Evolutionary conservation across 306 rosid genomes (phyloP), one percentile per base, ranked within the genome.

Genomic region (Gastrolobium villosum): DNA sequence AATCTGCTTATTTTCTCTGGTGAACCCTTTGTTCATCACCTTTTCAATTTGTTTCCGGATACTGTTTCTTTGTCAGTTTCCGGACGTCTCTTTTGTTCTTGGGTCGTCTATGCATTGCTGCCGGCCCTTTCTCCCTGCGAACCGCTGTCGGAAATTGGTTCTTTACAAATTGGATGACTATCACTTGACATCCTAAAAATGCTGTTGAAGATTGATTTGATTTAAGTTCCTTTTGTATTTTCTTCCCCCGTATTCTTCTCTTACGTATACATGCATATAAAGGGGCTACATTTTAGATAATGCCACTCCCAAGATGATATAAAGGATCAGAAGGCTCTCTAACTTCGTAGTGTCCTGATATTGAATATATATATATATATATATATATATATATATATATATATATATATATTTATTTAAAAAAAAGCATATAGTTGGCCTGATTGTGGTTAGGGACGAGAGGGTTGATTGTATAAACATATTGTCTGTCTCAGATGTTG

Each of bases 181-280:
- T 61, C 48, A 60, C 10, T 52, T 76, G 70, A 54, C 52, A 57
- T 52, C 66, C 45, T 45, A 34, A 43, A 70, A 52, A 45, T 75
- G 32, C 7, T 15, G 20, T 13, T 37, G 45, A 74, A 30, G 37
- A 39, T 48, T 67, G 43, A 67, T 53, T 41, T 65, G n/a, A 28
- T 57, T 65, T 2, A 5, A 55, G 34, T 65, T 15, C 65, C 41
- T 74, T 46, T 45, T 74, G 54, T 56, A 11, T 77, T 35, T 14
- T 31, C 7, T 76, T 40, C 44, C 34, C 15, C 28, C 4, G 7
- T 15, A 35, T 32, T 61, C 28, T 64, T 56, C 20, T 73, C 44
- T 53, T 36, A 4, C 26, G 43, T 40, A 26, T 40, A 64, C 43
- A n/a, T 80, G 68, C 37, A 50, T 71, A 32, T 59, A 20, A 55